Evolutionary conservation across 1,284 basidiomycete genomes (phyloP), one percentile per base, ranked within the genome.

Genomic region (Mycena citricolor): DNA sequence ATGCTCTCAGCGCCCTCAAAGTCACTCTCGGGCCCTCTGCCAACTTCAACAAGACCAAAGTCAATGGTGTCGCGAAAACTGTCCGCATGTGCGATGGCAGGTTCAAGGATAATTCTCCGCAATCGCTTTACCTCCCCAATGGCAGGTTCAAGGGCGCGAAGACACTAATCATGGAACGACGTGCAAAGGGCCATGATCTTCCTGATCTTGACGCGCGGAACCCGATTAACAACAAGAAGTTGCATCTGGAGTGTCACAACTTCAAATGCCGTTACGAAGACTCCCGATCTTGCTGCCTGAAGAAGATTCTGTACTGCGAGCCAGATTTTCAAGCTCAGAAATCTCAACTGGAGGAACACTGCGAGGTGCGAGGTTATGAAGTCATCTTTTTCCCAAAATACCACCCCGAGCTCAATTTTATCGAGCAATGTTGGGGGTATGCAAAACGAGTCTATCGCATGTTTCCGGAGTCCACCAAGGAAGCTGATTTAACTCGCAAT

Each of bases 31-130:
- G 35, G 8, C 42, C 42, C 13, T 44, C 42, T 13, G 34, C n/a
- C 14, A 44, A 44, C 35, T 44, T 44, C 35, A 44, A 44, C 30
- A 44, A 44, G 32, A 23, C 32, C 13, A 44, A 44, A 38, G n/a
- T 25, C 12, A 29, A 32, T 23, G 35, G 32, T 24, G 28, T 32
- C n/a, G 21, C 42, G 19, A 14, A 30, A 10, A 32, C 30, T 29
- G 29, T 37, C 13, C 23, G 35, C 10, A 44, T 44, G 42, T 20
- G 42, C 5, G 35, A 44, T 17, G 35, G 23, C 11, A 38, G 29
- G 11, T 38, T 44, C 30, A 11, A 29, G 17, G 44, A 46, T 40
- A 38, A 38, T 16, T 33, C 36, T 12, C 38, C 30, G 16, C 44
- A 46, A 21, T 40, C 11, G 14, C 25, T 46, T 8, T 46, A 46